Conservation (phyloP, 1,284 basidiomycete genomes). For the Tilletia setariae region DNA sequence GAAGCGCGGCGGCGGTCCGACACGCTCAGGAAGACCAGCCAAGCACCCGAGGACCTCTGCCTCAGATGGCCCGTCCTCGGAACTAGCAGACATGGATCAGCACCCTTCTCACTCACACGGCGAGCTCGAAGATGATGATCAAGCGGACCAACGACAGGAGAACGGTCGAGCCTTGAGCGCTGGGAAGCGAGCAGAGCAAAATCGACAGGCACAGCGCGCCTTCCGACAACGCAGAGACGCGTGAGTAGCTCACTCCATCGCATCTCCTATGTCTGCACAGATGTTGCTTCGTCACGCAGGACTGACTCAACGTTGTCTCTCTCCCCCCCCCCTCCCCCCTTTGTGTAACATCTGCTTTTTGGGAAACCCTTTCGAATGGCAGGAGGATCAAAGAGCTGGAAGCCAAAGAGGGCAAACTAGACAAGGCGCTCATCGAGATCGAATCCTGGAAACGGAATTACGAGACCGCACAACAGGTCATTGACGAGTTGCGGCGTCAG, state of each 20-base stretch:
- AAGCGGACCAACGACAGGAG: neutral
- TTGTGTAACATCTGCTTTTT: too few species aligned
- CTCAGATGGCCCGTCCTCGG: neutral
- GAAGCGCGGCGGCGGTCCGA: neutral
- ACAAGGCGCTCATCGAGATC: constrained; percentile 6
- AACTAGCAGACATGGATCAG: neutral
- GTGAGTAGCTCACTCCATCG: neutral
- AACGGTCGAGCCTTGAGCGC: neutral
- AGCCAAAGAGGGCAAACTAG: neutral
- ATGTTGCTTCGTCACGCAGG: too few species aligned
- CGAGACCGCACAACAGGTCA: constrained; percentile 3
- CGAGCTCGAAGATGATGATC: neutral
- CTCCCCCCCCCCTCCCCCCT: too few species aligned
- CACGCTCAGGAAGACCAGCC: neutral
- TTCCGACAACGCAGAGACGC: constrained; percentile 6
- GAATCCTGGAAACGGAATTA: neutral
- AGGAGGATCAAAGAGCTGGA: constrained; percentile 14
- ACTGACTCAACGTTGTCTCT: too few species aligned
- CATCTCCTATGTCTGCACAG: too few species aligned
- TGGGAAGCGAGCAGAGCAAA: constrained; percentile 11
- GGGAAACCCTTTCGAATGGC: too few species aligned
- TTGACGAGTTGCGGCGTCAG: constrained; percentile 5
- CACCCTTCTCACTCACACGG: too few species aligned
- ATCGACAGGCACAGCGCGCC: constrained; percentile 11
- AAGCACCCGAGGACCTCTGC: neutral